Base-by-base conservation (phyloP, 108 stramenopile species). In the Cyclostephanos tholiformis region DNA sequence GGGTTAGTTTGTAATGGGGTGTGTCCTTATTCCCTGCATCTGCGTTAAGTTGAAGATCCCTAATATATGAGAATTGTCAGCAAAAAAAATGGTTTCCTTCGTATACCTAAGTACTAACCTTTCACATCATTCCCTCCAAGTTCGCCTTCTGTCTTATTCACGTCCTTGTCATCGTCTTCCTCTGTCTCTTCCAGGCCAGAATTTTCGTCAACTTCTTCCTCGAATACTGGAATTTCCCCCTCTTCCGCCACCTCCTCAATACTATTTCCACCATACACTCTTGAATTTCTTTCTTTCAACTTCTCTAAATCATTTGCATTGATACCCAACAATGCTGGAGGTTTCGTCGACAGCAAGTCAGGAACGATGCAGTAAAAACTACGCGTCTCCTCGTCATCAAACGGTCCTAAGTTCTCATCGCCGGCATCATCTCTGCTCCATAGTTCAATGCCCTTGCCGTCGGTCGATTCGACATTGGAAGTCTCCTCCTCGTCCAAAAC, bases 301-400 rank as follows among this genome's bases (percentile, higher is more conserved):
- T 82, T 80, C 72, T 91, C 94, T 19, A 96, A 83, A 26, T 95
- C 88, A 36, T 89, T 87, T 46, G 78, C 82, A 23, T 49, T 85
- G 27, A 96, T 65, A 6, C 97, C 97, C 53, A 98, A 76, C 39
- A 97, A 73, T 48, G 90, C 88, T 9, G 95, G 87, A 19, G 98
- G 98, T 52, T 96, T 88, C 10, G 91, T 94, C 16, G 88, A 82
- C 29, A 98, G 82, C 9, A 97, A 84, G 63, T 97, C 96, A 20
- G 98, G 97, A 63, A 97, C 82, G 72, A 96, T 96, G 64, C 91
- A 92, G 74, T 98, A 98, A 86, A 98, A 98, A 4, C 79, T 76
- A 27, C 90, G 83, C 25, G 88, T 94, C 77, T 96, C 95, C 44
- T 89, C 90, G 71, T 97, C 97, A 65, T 95, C 97, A 72, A 93